Evolutionary conservation across 345 rosid genomes (phyloP), one percentile per base, ranked within the genome.

Genomic region (Brassica napus): DNA sequence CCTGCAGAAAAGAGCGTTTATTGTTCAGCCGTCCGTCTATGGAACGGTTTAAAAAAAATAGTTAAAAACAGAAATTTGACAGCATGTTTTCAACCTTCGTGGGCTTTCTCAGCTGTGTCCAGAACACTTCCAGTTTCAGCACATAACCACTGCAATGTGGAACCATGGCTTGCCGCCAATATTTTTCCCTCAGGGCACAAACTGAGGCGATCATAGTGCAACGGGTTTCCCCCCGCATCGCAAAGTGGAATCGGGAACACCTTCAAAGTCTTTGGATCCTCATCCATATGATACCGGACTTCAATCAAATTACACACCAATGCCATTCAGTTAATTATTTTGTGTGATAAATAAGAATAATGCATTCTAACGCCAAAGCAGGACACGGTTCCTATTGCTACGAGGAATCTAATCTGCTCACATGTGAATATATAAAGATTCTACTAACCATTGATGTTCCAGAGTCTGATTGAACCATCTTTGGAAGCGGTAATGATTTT

Each of bases 241-340:
- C 71, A 88, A 26, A 88, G 89, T 14, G 97, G 97, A 72, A 91
- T 96, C 8, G 91, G 92, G 78, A 92, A 90, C 75, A 87, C 92
- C 86, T 90, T 93, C 85, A 96, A 71, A 62, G 92, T 86, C 89
- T 96, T 96, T 2, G 99, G 97, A 82, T 96, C 99, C 93, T 96
- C 98, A 71, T 93, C 97, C 58, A 96, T 89, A 82, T 93, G 97
- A 76, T 93, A 96, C 14, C 94, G 97, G 34, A 96, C 99, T 93
- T 77, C 82, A 64, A 77, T n/a, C 42, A 75, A 65, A 71, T 65
- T 4, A 75, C 6, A 42, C 37, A 74, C 39, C 34, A 59, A 64
- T 32, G 57, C 15, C 32, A 54, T 69, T 55, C 72, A 57, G 76
- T 2, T 39, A 54, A 35, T 30, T 74, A 15, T 14, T 12, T 37